Base-by-base conservation (phyloP, 2,329 filamentous ascomycete genomes). In the Bipolaris gigantea region DNA sequence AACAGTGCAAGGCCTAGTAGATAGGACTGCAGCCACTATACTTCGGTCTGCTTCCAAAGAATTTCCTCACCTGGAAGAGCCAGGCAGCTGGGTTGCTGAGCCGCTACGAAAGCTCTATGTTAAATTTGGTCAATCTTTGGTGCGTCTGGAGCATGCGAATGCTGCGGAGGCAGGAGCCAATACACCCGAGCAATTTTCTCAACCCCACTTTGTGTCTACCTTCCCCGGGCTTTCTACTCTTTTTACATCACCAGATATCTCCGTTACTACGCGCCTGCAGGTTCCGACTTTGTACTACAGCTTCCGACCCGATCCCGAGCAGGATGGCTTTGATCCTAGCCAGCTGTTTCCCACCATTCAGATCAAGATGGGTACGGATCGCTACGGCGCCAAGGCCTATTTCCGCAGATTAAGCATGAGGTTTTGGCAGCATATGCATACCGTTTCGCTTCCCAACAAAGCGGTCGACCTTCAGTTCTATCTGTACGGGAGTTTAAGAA, bases 381-480 rank as follows among this genome's bases (percentile, higher is more conserved):
- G 35, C 3, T 49, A 45, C 1, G 57, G 60, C 9, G 52, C 51
- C 23, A 53, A 46, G 38, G 44, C 64, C 8, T 48, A 40, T 6
- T 49, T 73, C 6, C 57, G 58, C 16, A 66, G 61, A 21, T 47
- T 70, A 5, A 56, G 48, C 13, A 50, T 74, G 7, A 56, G 48
- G 2, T 62, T 72, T 33, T 55, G 65, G 15, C 53, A 69, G 27
- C 59, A 57, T 3, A 34, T 57, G 4, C 63, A 69, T 38, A 63
- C 72, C 40, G 68, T 73, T 1, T 55, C 73, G 1, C 63, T 74
- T 11, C 73, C 73, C 0, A 60, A 67, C 21, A 54, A 64, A 41
- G 60, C 65, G 4, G 47, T 55, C 4, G 73, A 75, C 40, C 40
- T 75, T 9, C 64, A 65, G 1, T 73, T 74, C 51, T 36, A 48